Conservation (phyloP, 495 filamentous ascomycete genomes). For the Xanthoparmelia taractica region DNA sequence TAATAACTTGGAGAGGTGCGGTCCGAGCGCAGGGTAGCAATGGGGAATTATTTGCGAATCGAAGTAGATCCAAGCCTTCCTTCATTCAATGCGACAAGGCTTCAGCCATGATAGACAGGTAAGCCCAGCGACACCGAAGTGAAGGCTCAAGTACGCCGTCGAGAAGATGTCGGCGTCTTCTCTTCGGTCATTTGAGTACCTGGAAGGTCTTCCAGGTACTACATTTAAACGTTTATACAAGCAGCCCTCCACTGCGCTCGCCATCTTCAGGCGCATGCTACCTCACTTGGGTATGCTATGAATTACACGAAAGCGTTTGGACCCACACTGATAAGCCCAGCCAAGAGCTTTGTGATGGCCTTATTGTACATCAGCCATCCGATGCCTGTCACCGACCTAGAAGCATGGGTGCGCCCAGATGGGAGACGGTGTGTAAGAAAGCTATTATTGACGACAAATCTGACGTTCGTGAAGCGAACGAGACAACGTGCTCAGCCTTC, state of each 20-base stretch:
- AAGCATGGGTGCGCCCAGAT: constrained; percentile 71
- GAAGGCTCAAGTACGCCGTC: not conserved
- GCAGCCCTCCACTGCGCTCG: constrained; percentile 89
- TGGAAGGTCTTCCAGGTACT: constrained; percentile 82
- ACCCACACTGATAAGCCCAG: constrained; percentile 40
- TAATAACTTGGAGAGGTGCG: not conserved
- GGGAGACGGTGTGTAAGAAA: constrained; percentile 50
- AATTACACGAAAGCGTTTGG: constrained; percentile 5
- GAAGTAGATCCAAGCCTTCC: too few relatives aligned
- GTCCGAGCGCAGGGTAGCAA: constrained; percentile 7
- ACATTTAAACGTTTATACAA: constrained; percentile 85
- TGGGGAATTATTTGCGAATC: too few relatives aligned
- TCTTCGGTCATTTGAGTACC: constrained; percentile 68
- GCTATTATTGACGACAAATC: not conserved
- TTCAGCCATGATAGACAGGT: constrained; percentile 4
- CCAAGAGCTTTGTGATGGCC: constrained; percentile 91
- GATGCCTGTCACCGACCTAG: constrained; percentile 65
- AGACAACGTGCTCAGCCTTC: constrained; percentile 71
- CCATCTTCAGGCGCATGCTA: constrained; percentile 95
- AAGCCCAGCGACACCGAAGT: constrained; percentile 3
- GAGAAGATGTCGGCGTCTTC: constrained; percentile 57
- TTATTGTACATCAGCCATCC: constrained; percentile 79
- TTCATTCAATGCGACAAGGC: not conserved
- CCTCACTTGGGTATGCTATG: constrained; percentile 67
- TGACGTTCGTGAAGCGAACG: constrained; percentile 48